These are phyloP conservation scores for Gyrodon lividus DNA, from an alignment of 768 basidiomycete genomes.

Conservation along the genomic window DNA sequence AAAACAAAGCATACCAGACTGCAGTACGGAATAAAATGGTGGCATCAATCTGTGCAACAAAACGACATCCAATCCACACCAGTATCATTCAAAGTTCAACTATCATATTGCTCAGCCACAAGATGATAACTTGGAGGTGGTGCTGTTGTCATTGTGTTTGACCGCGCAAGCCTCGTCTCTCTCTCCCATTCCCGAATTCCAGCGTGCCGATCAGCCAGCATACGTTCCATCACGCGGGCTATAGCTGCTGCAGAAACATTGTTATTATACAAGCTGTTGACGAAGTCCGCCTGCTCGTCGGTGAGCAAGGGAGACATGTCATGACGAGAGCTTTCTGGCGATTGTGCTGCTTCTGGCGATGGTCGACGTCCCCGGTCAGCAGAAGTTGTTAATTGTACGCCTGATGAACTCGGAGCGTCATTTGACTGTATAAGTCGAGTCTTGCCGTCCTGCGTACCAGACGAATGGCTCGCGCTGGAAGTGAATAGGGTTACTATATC, in stretches of 20 bases:
- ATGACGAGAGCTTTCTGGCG: background rate
- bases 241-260: constrained; percentile 23
- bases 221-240: constrained; percentile 23
- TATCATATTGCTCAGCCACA: background rate
- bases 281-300: constrained; percentile 27
- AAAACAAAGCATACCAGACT: background rate
- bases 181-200: constrained; percentile 21
- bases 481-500: constrained; percentile 10
- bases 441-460: constrained; percentile 2
- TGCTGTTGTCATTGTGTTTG: constrained; percentile 14
- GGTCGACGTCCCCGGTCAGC: background rate
- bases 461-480: background rate
- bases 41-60: background rate
- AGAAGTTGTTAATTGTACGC: background rate
- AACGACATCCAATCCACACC: background rate
- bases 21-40: background rate
- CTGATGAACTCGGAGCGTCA: background rate
- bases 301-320: constrained; percentile 15
- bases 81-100: background rate
- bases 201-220: constrained; percentile 22
- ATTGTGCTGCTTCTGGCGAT: background rate
- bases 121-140: constrained; percentile 2
- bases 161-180: constrained; percentile 16
- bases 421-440: constrained; percentile 1
- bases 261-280: constrained; percentile 20